phyloP scores from a whole-genome alignment of 2,329 filamentous ascomycete species.

The Monilinia polystroma region DNA sequence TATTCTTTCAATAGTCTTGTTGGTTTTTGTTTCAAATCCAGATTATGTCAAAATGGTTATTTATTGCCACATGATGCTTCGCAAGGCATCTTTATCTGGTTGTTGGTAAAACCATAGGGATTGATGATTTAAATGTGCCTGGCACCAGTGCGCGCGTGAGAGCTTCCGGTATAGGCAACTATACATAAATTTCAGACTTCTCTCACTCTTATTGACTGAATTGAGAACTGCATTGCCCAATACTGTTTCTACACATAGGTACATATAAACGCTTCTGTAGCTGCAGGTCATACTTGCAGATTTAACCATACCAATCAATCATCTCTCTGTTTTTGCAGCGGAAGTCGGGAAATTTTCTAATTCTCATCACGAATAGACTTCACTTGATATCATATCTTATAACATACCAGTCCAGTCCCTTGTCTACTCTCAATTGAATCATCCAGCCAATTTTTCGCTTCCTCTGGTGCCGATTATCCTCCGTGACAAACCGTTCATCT shows the following conservation, averaged over 20 bases:
- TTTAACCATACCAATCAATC: not conserved
- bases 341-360: not conserved
- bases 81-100: not conserved
- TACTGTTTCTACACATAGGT: not conserved
- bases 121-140: not conserved
- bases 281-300: slow-evolving; percentile 10
- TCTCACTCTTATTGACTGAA: not conserved
- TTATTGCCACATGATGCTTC: slow-evolving; percentile 10
- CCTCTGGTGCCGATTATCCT: not conserved
- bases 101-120: not conserved
- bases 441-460: not conserved
- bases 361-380: not conserved
- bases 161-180: not conserved
- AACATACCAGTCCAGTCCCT: not conserved
- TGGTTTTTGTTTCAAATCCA: not conserved
- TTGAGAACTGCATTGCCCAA: slow-evolving; percentile 3
- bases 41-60: not conserved
- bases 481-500: too few relatives aligned
- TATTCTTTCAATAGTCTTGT: not conserved
- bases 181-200: slow-evolving; percentile 15
- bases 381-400: not conserved
- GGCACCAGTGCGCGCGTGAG: not conserved
- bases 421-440: not conserved
- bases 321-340: not conserved
- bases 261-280: not conserved